Percentiles rank a stretch among this genome's conserved stretches.
Conservation (phyloP, 2,329 filamentous ascomycete genomes). For the Aspergillus thermomutatus region DNA sequence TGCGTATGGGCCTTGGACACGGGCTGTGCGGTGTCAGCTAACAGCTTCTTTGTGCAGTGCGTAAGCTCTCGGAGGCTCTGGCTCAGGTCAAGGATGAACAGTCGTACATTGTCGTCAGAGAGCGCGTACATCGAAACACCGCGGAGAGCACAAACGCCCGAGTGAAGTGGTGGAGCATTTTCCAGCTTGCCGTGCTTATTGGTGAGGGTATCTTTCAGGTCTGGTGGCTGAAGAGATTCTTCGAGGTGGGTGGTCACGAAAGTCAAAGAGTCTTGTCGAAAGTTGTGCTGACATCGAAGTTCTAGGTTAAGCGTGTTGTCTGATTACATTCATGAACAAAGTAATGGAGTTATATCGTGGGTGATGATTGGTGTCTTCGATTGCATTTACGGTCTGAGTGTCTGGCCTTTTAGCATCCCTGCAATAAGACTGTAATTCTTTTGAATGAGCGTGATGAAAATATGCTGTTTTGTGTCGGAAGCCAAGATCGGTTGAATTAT, state of each 20-base stretch:
- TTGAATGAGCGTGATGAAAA: background rate
- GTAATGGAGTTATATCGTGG: background rate
- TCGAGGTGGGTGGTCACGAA: constrained; percentile 60
- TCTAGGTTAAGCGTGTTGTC: constrained; percentile 48
- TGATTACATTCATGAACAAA: constrained; percentile 25
- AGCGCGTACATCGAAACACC: constrained; percentile 95
- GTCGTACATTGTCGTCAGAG: constrained; percentile 90
- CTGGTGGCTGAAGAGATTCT: constrained; percentile 99
- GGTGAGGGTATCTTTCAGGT: constrained; percentile 97
- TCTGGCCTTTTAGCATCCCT: background rate
- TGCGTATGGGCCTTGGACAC: background rate
- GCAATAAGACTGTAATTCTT: background rate
- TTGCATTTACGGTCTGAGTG: background rate
- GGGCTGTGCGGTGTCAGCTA: background rate
- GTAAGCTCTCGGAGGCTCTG: constrained; percentile 77
- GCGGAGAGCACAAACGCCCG: constrained; percentile 96
- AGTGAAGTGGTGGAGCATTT: constrained; percentile 99
- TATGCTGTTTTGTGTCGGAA: background rate
- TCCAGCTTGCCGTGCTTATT: constrained; percentile 83
- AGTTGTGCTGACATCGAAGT: background rate
- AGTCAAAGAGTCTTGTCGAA: background rate
- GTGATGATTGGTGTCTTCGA: background rate
- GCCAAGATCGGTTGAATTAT: background rate
- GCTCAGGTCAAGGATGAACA: constrained; percentile 96
- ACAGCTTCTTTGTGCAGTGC: constrained; percentile 54